Conservation (phyloP, 2,329 filamentous ascomycete species). For the Venturia asperata region DNA sequence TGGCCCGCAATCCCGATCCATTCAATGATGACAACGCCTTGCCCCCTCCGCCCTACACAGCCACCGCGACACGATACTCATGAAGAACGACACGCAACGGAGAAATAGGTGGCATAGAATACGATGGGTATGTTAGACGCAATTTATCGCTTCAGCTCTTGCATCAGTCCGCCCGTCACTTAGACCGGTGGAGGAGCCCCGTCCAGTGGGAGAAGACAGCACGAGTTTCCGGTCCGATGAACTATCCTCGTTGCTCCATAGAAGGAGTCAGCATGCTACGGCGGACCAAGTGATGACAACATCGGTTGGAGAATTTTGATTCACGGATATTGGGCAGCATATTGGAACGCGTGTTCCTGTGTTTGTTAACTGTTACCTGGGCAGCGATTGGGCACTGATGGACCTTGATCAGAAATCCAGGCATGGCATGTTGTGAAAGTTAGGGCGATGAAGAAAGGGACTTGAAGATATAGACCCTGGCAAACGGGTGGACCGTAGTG, state of each 20-base stretch:
- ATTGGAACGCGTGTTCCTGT: not conserved
- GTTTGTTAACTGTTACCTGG: not conserved
- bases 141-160: not conserved
- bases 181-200: not conserved
- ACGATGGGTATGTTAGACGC: not conserved
- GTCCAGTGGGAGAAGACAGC: no score
- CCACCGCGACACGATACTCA: not conserved
- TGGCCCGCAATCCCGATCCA: not conserved
- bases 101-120: no score
- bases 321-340: not conserved
- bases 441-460: no score
- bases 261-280: not conserved
- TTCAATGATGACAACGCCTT: not conserved
- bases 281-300: not conserved
- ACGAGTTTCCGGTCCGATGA: no score
- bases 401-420: not conserved
- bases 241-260: not conserved
- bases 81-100: not conserved
- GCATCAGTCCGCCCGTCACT: not conserved
- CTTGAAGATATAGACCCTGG: not conserved
- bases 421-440: no score
- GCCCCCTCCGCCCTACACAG: conserved; percentile 5
- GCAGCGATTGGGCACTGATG: not conserved
- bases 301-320: not conserved
- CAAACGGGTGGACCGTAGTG: not conserved